phyloP scores from a whole-genome alignment of 2,329 filamentous ascomycete genomes.

The Elsinoe arachidis region DNA sequence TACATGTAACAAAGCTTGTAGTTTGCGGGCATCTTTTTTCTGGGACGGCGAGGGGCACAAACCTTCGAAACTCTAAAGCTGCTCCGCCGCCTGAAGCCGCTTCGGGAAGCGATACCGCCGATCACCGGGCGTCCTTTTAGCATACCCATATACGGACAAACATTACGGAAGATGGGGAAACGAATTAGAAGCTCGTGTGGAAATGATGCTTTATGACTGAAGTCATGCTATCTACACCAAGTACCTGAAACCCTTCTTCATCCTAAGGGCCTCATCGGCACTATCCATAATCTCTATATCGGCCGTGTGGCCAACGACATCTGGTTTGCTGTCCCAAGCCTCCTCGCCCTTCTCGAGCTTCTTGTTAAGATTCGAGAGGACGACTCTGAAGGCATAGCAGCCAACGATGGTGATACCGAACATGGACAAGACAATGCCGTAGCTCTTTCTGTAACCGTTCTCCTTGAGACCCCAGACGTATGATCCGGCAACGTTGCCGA shows the following conservation, averaged over 20 bases:
- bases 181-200: no score
- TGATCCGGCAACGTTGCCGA: constrained; percentile 40
- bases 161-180: no score
- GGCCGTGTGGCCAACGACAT: constrained; percentile 17
- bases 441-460: constrained; percentile 55
- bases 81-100: neutral
- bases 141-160: no score
- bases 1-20: neutral
- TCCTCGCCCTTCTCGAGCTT: constrained; percentile 22
- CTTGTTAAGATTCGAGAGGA: constrained; percentile 18
- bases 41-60: neutral
- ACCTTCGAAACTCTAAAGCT: neutral
- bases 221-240: constrained; percentile 17
- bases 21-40: neutral
- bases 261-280: constrained; percentile 13
- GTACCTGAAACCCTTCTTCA: constrained; percentile 23
- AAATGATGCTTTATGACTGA: no score
- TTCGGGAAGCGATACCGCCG: neutral
- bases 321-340: constrained; percentile 16
- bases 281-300: constrained; percentile 14
- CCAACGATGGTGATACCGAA: constrained; percentile 51
- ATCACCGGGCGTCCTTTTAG: neutral
- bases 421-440: constrained; percentile 57
- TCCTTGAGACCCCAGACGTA: constrained; percentile 55
- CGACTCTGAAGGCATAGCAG: constrained; percentile 25